Evolutionary conservation across 441 rosid species (phyloP), one percentile per base, ranked within the genome.

Genomic region (Biscutella laevigata): DNA sequence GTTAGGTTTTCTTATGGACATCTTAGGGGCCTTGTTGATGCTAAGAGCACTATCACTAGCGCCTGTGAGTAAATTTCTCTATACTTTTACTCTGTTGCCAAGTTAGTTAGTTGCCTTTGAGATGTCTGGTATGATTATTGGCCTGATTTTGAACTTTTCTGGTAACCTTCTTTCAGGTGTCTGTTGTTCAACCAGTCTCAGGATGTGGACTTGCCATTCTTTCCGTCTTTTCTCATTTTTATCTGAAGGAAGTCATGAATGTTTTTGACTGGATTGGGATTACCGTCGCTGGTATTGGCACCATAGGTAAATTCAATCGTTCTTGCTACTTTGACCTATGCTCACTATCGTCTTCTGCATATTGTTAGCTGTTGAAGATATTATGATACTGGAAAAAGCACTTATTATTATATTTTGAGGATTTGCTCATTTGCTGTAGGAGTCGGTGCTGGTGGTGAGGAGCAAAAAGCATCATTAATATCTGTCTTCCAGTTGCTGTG

Each of bases 391-490:
- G 7, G 34, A 28, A 15, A 19, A 62, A 45, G 9, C 41, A 54
- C 27, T 7, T 53, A 15, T 6, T 53, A 13, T 6, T 11, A 30
- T 28, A 21, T 7, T 43, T 51, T 48, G 44, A 45, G 49, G 35
- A 14, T 26, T 13, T 69, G 17, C 44, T 2, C 32, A 9, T 46
- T 32, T 7, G 22, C 42, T 73, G 53, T 70, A 92, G 98, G 98
- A 57, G 96, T 92, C 69, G 96, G 98, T 66, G 98, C 95, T 40
- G 98, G 98, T 55, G 95, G 96, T 32, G 95, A 88, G 70, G 96
- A 81, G 74, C 98, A 86, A 67, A 74, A 79, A 67, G 72, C 84
- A 67, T 72, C 91, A 10, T 62, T 83, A 11, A 68, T 88, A 72
- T 92, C 96, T 20, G 67, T 80, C 62, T 75, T 86, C 27, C 95